Evolutionary conservation across 2,329 filamentous ascomycete species (phyloP).

Genomic region (Aspergillus sp.): DNA sequence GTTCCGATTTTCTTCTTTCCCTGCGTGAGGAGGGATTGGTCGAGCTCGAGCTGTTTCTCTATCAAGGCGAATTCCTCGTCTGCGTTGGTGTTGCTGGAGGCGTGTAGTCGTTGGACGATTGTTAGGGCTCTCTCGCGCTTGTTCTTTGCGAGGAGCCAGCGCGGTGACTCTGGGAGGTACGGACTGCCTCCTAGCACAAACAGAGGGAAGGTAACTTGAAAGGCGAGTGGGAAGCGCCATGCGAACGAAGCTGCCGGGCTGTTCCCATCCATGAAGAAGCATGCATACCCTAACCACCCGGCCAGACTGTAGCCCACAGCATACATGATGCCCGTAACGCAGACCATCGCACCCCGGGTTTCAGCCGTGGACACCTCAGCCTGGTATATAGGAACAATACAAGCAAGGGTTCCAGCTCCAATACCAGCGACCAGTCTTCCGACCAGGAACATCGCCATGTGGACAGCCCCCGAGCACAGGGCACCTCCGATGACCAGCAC

Average conservation of each 20-base stretch:
- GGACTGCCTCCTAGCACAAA: not conserved
- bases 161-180: not conserved
- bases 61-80: not conserved
- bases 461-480: not conserved
- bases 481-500: not conserved
- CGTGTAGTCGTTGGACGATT: not conserved
- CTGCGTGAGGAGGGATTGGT: not conserved
- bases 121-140: not conserved
- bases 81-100: not conserved
- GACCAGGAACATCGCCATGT: constrained; percentile 6
- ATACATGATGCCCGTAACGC: constrained; percentile 43
- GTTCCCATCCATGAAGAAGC: constrained; percentile 36
- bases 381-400: not conserved
- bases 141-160: not conserved
- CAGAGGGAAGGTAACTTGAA: not conserved
- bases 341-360: constrained; percentile 42
- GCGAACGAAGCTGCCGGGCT: constrained; percentile 35
- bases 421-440: not conserved
- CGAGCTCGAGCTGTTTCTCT: not conserved
- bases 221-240: constrained; percentile 37
- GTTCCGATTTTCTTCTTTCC: too few species aligned
- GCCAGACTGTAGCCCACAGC: constrained; percentile 42
- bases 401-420: not conserved
- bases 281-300: constrained; percentile 44
- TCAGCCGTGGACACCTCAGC: constrained; percentile 40